Percentiles rank a stretch among this genome's conserved stretches.
Conservation (phyloP, 768 basidiomycete genomes). For the Chiua virens region DNA sequence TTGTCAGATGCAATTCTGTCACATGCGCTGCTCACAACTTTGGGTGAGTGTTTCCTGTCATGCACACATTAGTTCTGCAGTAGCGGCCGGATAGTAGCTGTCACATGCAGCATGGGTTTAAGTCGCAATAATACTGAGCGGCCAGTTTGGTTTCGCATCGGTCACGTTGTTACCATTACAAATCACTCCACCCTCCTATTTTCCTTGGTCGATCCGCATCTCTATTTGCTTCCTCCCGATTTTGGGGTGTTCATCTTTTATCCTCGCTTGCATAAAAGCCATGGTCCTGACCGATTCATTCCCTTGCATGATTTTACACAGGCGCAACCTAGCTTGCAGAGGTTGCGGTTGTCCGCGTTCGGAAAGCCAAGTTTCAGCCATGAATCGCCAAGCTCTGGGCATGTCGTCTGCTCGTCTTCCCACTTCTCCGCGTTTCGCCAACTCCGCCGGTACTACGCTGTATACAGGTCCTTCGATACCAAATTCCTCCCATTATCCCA, state of each 20-base stretch:
- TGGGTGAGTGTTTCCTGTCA: conserved; percentile 53
- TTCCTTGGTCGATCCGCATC: conserved; percentile 4
- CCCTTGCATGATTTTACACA: conserved; percentile 52
- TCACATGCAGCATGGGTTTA: conserved; percentile 1
- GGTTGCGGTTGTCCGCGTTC: conserved; percentile 69
- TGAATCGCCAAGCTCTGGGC: conserved; percentile 31
- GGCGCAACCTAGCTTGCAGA: conserved; percentile 76
- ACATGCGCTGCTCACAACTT: conserved; percentile 84
- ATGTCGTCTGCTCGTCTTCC: conserved; percentile 23
- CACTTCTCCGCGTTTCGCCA: conserved; percentile 27
- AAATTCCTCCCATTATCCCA: conserved; percentile 31
- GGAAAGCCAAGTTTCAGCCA: conserved; percentile 30
- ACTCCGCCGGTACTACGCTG: conserved; percentile 15
- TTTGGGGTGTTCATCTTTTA: not conserved
- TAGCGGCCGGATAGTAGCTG: not conserved
- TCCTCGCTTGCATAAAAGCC: conserved; percentile 13
- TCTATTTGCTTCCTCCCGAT: conserved; percentile 6
- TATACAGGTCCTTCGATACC: conserved; percentile 24
- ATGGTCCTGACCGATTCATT: conserved; percentile 49
- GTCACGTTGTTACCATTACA: conserved; percentile 26
- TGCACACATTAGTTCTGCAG: conserved; percentile 2
- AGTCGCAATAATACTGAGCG: not conserved
- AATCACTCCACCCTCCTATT: conserved; percentile 30
- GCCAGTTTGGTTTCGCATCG: conserved; percentile 12
- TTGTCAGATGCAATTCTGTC: conserved; percentile 59